A percentile compares a stretch with the other conserved stretches of the same genome.
Evolutionary conservation across 257 asterid genomes (phyloP).

Genomic region (Capsicum baccatum): DNA sequence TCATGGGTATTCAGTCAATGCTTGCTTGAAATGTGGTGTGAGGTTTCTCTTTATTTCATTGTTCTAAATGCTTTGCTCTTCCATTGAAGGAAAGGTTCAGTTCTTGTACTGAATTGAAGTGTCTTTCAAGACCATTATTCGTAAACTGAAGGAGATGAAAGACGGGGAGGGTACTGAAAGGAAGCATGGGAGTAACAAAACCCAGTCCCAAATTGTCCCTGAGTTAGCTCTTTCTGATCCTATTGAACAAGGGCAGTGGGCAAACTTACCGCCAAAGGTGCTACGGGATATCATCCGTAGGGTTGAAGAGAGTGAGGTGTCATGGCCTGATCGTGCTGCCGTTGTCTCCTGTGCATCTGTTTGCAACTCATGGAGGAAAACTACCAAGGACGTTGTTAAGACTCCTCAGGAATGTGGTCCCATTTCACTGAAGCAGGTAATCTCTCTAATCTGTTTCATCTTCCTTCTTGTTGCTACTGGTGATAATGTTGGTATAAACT

Average conservation of each 20-base stretch:
- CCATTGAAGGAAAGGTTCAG: too few relatives aligned
- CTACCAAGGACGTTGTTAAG: background rate
- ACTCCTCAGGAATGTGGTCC: background rate
- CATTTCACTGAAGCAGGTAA: constrained; percentile 12
- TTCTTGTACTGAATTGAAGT: background rate
- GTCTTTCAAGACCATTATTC: background rate
- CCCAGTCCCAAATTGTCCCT: background rate
- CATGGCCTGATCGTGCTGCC: background rate
- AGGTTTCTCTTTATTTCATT: background rate
- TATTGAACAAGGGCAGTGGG: background rate
- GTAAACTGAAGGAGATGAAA: background rate
- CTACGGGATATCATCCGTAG: background rate
- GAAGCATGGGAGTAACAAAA: background rate
- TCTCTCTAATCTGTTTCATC: background rate
- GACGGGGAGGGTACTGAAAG: background rate
- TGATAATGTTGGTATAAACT: background rate
- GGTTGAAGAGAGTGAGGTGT: background rate
- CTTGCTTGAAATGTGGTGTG: background rate
- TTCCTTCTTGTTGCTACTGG: background rate
- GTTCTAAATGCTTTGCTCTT: background rate
- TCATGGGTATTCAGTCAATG: background rate
- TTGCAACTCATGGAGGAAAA: background rate
- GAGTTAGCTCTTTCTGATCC: background rate
- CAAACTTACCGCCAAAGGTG: background rate
- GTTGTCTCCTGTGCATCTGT: background rate